phyloP scores from a whole-genome alignment of 495 filamentous ascomycete species.

The Talaromyces adpressus region DNA sequence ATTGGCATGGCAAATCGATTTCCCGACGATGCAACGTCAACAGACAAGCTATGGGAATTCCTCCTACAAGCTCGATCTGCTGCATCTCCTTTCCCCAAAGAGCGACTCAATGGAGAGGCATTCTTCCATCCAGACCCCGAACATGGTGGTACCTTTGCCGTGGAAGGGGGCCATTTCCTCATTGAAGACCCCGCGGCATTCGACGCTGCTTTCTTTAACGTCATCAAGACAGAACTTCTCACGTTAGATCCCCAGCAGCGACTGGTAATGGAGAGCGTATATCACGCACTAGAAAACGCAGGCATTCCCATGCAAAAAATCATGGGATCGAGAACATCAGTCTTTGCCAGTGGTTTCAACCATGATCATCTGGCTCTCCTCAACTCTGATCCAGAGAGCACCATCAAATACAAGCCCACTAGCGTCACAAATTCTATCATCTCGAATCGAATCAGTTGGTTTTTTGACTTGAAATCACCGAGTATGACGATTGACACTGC shows the following conservation, averaged over 20 bases:
- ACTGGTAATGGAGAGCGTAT: conserved; percentile 50
- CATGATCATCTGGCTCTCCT: conserved; percentile 41
- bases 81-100: too few relatives aligned
- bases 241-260: conserved; percentile 44
- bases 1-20: too few relatives aligned
- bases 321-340: neutral
- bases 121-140: too few relatives aligned
- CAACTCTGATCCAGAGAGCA: conserved; percentile 32
- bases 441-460: too few relatives aligned
- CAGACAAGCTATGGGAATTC: too few relatives aligned
- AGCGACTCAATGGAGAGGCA: too few relatives aligned
- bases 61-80: too few relatives aligned
- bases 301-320: neutral
- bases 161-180: conserved; percentile 18
- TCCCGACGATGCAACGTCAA: too few relatives aligned
- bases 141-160: too few relatives aligned
- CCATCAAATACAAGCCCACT: conserved; percentile 41
- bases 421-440: conserved; percentile 39
- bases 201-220: conserved; percentile 44
- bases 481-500: too few relatives aligned
- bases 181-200: conserved; percentile 25
- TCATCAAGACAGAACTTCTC: conserved; percentile 34
- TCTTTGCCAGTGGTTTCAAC: conserved; percentile 19
- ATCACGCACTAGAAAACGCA: conserved; percentile 41
- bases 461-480: too few relatives aligned